Conservation (phyloP, 768 basidiomycete species). For the Serendipita sp. region DNA sequence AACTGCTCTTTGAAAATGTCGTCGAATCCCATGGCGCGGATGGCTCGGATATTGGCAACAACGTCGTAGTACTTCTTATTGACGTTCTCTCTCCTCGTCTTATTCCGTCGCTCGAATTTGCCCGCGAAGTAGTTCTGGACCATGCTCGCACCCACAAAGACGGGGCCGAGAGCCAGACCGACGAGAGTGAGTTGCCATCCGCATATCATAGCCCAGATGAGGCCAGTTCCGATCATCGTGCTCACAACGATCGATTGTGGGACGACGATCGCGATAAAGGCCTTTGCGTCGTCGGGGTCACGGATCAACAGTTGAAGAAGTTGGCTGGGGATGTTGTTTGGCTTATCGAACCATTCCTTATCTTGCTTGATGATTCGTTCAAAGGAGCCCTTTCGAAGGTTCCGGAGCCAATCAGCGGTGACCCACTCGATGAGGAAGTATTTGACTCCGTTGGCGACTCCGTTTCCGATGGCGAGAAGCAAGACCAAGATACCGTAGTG, state of each 20-base stretch:
- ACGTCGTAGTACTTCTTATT: constrained; percentile 74
- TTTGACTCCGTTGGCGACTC: constrained; percentile 56
- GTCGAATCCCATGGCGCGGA: constrained; percentile 78
- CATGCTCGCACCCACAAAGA: constrained; percentile 63
- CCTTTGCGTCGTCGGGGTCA: constrained; percentile 77
- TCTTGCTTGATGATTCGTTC: constrained; percentile 57
- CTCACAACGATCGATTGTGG: constrained; percentile 57
- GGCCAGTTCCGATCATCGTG: constrained; percentile 68
- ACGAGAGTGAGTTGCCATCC: constrained; percentile 92
- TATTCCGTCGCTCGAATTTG: constrained; percentile 62
- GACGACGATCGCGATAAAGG: constrained; percentile 56
- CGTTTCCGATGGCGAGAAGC: constrained; percentile 58
- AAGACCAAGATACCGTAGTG: constrained; percentile 43
- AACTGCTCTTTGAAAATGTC: constrained; percentile 54
- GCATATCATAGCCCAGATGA: constrained; percentile 74
- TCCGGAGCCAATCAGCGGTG: constrained; percentile 59
- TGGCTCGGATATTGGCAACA: constrained; percentile 70
- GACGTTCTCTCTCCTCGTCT: constrained; percentile 72
- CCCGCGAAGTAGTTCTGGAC: constrained; percentile 59
- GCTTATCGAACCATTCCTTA: constrained; percentile 71
- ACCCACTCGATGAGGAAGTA: constrained; percentile 66
- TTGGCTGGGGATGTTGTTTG: constrained; percentile 38
- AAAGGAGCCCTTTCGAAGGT: constrained; percentile 43
- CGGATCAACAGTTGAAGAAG: constrained; percentile 69
- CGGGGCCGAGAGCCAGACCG: constrained; percentile 71